phyloP scores from a whole-genome alignment of 179 eudicot species.

The Pouteria campechiana region DNA sequence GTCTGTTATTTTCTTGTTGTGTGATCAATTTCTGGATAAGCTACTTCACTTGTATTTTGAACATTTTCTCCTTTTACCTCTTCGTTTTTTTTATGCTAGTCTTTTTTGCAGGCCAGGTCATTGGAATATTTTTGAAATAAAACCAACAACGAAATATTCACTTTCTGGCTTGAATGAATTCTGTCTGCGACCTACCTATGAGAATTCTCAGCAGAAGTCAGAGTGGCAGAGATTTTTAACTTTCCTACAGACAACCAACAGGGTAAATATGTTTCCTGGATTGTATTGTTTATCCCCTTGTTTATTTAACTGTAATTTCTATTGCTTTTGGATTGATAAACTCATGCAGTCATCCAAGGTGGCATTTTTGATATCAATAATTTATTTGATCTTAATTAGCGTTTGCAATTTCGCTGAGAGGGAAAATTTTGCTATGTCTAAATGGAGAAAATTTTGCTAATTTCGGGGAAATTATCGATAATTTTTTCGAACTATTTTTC shows the following conservation, averaged over 20 bases:
- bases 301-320: neutral
- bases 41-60: neutral
- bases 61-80: neutral
- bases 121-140: slow-evolving; percentile 9
- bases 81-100: neutral
- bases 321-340: neutral
- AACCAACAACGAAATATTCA: slow-evolving; percentile 3
- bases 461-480: too few species aligned
- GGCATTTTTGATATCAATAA: neutral
- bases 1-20: neutral
- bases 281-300: neutral
- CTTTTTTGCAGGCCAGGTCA: slow-evolving; percentile 11
- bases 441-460: too few species aligned
- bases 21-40: slow-evolving; percentile 1
- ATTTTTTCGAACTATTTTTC: too few species aligned
- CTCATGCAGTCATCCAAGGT: neutral
- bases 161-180: slow-evolving; percentile 6
- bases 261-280: slow-evolving; percentile 5
- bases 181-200: slow-evolving; percentile 8
- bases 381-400: too few species aligned
- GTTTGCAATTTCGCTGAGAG: too few species aligned
- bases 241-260: slow-evolving; percentile 10
- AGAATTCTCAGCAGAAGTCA: slow-evolving; percentile 11
- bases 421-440: too few species aligned
- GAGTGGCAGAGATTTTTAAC: slow-evolving; percentile 21